A percentile compares a stretch with the other conserved stretches of the same genome.
phyloP scores from a whole-genome alignment of 2,329 filamentous ascomycete species.

The Magnaporthales sp. region DNA sequence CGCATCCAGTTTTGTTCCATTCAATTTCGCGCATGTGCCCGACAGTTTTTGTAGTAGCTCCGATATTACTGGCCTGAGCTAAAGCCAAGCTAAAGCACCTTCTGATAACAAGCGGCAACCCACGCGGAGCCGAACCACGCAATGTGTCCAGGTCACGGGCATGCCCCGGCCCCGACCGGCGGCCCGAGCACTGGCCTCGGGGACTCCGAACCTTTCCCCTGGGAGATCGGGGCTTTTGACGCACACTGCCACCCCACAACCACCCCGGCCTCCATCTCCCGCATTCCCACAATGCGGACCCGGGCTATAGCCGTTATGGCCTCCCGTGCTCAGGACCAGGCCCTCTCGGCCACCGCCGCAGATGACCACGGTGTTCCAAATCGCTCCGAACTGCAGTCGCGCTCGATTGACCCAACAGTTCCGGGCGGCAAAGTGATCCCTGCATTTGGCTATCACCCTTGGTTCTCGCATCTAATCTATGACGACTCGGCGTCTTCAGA shows the following conservation, averaged over 20 bases:
- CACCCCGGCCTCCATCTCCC: conserved; percentile 52
- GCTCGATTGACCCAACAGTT: background rate
- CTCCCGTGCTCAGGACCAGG: conserved; percentile 66
- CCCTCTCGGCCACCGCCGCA: conserved; percentile 58
- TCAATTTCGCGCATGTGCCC: background rate
- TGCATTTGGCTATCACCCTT: conserved; percentile 82
- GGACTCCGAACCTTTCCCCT: conserved; percentile 43
- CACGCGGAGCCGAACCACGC: background rate
- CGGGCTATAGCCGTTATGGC: conserved; percentile 66
- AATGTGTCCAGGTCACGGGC: conserved; percentile 1
- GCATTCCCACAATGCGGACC: conserved; percentile 57
- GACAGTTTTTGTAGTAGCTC: background rate
- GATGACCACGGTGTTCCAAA: conserved; percentile 36
- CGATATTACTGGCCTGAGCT: background rate
- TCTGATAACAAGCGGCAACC: too few relatives aligned
- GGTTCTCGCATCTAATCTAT: conserved; percentile 74
- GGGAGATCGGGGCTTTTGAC: conserved; percentile 64
- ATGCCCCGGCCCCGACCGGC: background rate
- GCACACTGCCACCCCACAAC: conserved; percentile 83
- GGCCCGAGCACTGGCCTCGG: background rate
- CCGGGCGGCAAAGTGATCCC: conserved; percentile 37
- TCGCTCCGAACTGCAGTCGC: conserved; percentile 11
- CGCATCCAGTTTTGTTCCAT: background rate
- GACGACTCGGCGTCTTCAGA: conserved; percentile 35
- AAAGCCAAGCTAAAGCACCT: background rate